Percentiles rank a stretch among this genome's conserved stretches.
Evolutionary conservation across 176 grass and related monocot genomes (phyloP).

Genomic region (Carex kokanica): DNA sequence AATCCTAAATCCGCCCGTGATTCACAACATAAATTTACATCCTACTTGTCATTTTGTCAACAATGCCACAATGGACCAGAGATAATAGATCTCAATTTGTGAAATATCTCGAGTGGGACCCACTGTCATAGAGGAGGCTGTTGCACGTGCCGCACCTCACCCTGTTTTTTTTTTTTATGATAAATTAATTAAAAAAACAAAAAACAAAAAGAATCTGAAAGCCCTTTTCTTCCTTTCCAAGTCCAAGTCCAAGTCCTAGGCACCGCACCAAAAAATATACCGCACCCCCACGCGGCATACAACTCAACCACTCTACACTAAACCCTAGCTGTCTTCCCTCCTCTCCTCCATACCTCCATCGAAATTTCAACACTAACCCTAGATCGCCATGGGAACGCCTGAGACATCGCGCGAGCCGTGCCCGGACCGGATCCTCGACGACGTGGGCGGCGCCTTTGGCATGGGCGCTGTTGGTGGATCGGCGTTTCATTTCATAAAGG

Average conservation of each 20-base stretch:
- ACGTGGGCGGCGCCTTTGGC: constrained; percentile 88
- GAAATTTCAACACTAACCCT: constrained; percentile 14
- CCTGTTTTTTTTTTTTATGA: no score
- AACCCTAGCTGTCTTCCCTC: constrained; percentile 21
- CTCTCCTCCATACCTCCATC: background rate
- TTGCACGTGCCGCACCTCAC: no score
- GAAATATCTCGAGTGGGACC: no score
- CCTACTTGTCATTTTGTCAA: no score
- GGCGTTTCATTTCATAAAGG: constrained; percentile 80
- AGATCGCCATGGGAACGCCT: constrained; percentile 64
- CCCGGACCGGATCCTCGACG: constrained; percentile 91
- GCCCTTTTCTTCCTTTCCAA: background rate
- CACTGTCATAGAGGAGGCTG: no score
- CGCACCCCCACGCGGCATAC: background rate
- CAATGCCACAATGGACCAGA: no score
- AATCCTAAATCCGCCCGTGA: no score
- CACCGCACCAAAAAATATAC: no score
- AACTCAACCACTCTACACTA: background rate
- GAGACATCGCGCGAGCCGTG: constrained; percentile 97
- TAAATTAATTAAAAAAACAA: background rate
- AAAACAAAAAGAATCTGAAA: background rate
- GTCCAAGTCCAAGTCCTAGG: background rate
- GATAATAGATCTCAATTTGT: no score
- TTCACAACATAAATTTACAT: no score
- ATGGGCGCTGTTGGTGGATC: constrained; percentile 97